These are phyloP conservation scores for Eucalyptus virginea DNA, from an alignment of 345 rosid species.

Conservation along the genomic window DNA sequence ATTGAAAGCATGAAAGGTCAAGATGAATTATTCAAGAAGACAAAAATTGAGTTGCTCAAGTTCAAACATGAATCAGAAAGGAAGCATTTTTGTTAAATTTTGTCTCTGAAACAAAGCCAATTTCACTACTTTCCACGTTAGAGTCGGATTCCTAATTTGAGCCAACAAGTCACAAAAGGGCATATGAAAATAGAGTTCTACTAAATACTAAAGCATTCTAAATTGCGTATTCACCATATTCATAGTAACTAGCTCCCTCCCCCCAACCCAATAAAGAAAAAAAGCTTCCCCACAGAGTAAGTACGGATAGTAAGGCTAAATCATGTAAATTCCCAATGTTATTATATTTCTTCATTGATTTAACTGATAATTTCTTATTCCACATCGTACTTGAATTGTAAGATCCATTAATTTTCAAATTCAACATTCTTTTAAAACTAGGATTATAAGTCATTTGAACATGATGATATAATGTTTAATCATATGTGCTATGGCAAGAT, in stretches of 20 bases:
- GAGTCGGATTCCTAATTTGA: not conserved
- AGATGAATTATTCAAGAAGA: not conserved
- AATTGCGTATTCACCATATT: not conserved
- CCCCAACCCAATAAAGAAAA: too few species aligned
- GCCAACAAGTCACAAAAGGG: not conserved
- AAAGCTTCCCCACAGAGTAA: not conserved
- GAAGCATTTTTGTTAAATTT: not conserved
- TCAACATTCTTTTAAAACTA: not conserved
- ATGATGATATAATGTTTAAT: not conserved
- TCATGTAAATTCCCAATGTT: too few species aligned
- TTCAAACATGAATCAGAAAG: not conserved
- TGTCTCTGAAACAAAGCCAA: not conserved
- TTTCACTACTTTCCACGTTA: not conserved
- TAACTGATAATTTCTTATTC: too few species aligned
- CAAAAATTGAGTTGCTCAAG: not conserved
- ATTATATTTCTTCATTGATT: too few species aligned
- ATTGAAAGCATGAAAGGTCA: not conserved
- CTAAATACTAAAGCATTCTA: not conserved
- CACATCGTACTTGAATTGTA: not conserved
- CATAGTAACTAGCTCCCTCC: not conserved
- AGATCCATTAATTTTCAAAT: not conserved
- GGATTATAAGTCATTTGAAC: not conserved
- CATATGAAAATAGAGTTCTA: not conserved
- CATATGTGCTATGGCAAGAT: not conserved
- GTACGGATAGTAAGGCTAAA: too few species aligned